Conservation (phyloP, 768 basidiomycete genomes). For the Trichaptum fuscoviolaceum region DNA sequence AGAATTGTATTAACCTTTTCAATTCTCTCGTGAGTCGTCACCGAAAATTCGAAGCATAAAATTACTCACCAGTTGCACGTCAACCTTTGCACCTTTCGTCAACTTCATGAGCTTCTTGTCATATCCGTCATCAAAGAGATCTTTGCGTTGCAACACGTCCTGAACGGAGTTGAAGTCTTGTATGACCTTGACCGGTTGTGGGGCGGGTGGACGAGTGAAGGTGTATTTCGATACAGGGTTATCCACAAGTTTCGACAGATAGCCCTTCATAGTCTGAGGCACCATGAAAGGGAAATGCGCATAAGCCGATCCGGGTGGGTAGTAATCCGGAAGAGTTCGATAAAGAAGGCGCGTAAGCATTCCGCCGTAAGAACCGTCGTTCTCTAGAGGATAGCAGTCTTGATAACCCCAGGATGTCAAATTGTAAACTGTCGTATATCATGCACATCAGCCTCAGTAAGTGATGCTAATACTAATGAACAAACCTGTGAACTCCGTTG, state of each 20-base stretch:
- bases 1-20: slow-evolving; percentile 14
- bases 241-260: slow-evolving; percentile 28
- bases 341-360: slow-evolving; percentile 70
- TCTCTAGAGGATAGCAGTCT: slow-evolving; percentile 56
- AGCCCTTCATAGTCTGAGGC: slow-evolving; percentile 43
- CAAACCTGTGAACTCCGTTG: slow-evolving; percentile 72
- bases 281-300: slow-evolving; percentile 80
- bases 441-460: background rate
- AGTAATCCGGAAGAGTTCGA: slow-evolving; percentile 64
- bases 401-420: slow-evolving; percentile 76
- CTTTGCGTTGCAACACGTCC: slow-evolving; percentile 8
- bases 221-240: slow-evolving; percentile 42
- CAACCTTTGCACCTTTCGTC: background rate
- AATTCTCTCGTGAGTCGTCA: background rate
- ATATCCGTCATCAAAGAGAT: background rate
- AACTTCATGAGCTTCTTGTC: background rate
- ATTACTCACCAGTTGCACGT: background rate
- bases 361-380: slow-evolving; percentile 73
- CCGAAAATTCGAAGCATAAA: background rate
- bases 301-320: slow-evolving; percentile 58
- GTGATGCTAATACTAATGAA: slow-evolving; percentile 8
- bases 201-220: slow-evolving; percentile 46
- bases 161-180: slow-evolving; percentile 6
- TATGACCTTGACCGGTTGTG: slow-evolving; percentile 4
- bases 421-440: slow-evolving; percentile 47